Percentiles rank a stretch among this genome's conserved stretches.
phyloP scores from a whole-genome alignment of 192 early-diverging fungal species.

The Thoreauomyces humboldtii region DNA sequence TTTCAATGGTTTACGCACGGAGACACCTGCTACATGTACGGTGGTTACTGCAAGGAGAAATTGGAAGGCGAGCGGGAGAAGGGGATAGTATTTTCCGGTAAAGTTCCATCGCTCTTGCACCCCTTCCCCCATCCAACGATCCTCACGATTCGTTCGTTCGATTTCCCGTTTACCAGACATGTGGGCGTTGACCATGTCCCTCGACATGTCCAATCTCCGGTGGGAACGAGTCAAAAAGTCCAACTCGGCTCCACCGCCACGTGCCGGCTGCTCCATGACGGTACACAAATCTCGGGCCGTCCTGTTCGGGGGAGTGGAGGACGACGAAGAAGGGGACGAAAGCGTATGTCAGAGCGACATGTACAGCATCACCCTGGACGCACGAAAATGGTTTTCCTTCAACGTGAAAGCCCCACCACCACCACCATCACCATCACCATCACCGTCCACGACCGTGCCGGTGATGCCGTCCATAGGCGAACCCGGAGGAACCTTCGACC shows the following conservation, averaged over 20 bases:
- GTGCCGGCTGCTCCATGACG: conserved; percentile 55
- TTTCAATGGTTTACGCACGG: conserved; percentile 55
- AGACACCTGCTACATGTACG: conserved; percentile 62
- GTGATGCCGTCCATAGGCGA: no score
- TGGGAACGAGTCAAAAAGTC: conserved; percentile 67
- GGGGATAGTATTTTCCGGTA: conserved; percentile 12
- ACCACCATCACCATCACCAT: not conserved
- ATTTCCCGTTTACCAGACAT: conserved; percentile 22
- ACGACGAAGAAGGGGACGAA: conserved; percentile 67
- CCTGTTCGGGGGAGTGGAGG: conserved; percentile 64
- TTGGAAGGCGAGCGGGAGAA: conserved; percentile 30
- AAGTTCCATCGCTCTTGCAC: not conserved
- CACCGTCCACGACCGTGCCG: not conserved
- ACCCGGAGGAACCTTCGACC: conserved; percentile 1
- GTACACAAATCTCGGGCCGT: conserved; percentile 58
- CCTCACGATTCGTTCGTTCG: no score
- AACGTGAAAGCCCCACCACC: conserved; percentile 27
- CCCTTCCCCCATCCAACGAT: not conserved
- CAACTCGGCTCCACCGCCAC: conserved; percentile 36
- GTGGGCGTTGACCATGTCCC: conserved; percentile 59
- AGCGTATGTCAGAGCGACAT: conserved; percentile 61
- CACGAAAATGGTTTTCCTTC: conserved; percentile 61
- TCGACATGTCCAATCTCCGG: conserved; percentile 50
- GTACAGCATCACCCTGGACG: conserved; percentile 57
- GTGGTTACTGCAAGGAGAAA: conserved; percentile 67